Conservation (phyloP, 768 basidiomycete species). For the Pleurotus eryngii region DNA sequence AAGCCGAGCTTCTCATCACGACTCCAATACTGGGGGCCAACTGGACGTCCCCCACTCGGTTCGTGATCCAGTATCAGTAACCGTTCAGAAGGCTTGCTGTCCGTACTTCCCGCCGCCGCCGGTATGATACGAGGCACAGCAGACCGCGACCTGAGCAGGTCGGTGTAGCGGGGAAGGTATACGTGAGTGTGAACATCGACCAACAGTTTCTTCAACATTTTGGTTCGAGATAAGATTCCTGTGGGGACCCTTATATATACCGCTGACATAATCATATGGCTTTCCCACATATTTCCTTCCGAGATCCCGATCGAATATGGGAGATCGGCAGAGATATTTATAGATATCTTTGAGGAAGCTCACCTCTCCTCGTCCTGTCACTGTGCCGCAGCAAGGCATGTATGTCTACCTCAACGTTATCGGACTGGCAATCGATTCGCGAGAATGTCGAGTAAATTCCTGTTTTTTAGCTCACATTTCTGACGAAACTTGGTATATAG, state of each 20-base stretch:
- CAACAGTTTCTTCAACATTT: slow-evolving; percentile 34
- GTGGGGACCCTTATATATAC: not conserved
- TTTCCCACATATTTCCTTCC: not conserved
- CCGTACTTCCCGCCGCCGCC: slow-evolving; percentile 27
- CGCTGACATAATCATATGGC: slow-evolving; percentile 5
- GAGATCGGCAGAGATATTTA: not conserved
- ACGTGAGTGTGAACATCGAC: slow-evolving; percentile 88
- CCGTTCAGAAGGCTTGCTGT: slow-evolving; percentile 58
- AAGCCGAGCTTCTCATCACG: slow-evolving; percentile 73
- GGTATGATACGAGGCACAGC: slow-evolving; percentile 65
- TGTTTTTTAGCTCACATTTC: not conserved
- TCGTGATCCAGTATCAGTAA: slow-evolving; percentile 78
- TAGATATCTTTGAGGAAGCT: not conserved
- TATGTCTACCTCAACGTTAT: slow-evolving; percentile 9
- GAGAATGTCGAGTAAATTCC: slow-evolving; percentile 21
- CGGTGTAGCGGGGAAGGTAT: slow-evolving; percentile 76
- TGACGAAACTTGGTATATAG: slow-evolving; percentile 10
- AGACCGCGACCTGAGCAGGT: slow-evolving; percentile 61
- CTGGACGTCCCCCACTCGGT: slow-evolving; percentile 74
- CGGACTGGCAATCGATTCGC: slow-evolving; percentile 17
- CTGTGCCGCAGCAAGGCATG: slow-evolving; percentile 8
- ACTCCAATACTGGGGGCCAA: slow-evolving; percentile 79
- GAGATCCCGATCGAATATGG: not conserved
- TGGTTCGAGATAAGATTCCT: slow-evolving; percentile 11
- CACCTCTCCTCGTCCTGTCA: not conserved